Conservation (phyloP, 2,329 filamentous ascomycete genomes). For the Ascocoryne sarcoides region DNA sequence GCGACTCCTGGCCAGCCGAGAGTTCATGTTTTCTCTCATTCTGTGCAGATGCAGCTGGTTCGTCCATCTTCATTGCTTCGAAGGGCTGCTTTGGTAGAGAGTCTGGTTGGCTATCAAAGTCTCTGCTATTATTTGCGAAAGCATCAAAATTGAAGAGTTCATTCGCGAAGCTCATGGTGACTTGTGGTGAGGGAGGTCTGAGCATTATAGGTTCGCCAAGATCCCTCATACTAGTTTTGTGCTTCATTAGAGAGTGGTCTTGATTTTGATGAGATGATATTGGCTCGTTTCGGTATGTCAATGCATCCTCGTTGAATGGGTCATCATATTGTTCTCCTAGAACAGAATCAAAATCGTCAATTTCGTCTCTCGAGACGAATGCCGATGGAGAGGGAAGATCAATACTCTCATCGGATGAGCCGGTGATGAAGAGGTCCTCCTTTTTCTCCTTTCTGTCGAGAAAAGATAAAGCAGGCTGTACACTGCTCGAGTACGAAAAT, state of each 20-base stretch:
- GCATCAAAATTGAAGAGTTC: constrained; percentile 21
- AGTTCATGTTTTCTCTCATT: constrained; percentile 9
- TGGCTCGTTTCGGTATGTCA: constrained; percentile 1
- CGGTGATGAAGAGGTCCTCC: no score
- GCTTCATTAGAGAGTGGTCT: constrained; percentile 10
- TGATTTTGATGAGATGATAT: constrained; percentile 1
- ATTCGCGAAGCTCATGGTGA: constrained; percentile 19
- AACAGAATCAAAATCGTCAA: not conserved
- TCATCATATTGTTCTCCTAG: no score
- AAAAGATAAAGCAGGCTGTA: constrained; percentile 18
- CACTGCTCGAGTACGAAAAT: constrained; percentile 21
- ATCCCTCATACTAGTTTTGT: constrained; percentile 23
- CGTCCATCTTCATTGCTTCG: not conserved
- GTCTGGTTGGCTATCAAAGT: not conserved
- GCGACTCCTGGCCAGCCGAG: constrained; percentile 7
- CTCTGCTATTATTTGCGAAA: constrained; percentile 6
- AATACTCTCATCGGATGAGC: constrained; percentile 24
- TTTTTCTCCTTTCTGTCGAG: no score
- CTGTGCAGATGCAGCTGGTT: constrained; percentile 3
- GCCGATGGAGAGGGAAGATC: constrained; percentile 31
- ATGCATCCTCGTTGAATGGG: constrained; percentile 1
- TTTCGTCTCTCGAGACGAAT: constrained; percentile 8
- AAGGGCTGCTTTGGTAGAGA: not conserved
- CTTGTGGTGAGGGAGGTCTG: constrained; percentile 7
- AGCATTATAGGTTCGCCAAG: constrained; percentile 15